These are phyloP conservation scores for Litchi chinensis DNA, from an alignment of 345 rosid genomes.

Conservation along the genomic window DNA sequence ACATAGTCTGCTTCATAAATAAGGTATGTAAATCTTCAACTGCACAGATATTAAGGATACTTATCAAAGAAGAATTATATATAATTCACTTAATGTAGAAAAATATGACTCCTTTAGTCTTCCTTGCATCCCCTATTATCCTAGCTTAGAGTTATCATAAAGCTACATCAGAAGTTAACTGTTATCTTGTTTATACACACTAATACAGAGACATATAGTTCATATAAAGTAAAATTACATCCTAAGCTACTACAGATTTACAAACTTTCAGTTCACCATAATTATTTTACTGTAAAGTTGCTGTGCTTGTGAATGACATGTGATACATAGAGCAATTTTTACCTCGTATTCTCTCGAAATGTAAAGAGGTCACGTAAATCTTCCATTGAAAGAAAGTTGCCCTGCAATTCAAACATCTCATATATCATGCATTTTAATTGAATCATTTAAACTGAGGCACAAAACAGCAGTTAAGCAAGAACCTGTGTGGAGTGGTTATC, in stretches of 20 bases:
- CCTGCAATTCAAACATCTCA: slow-evolving; percentile 48
- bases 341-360: slow-evolving; percentile 76
- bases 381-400: slow-evolving; percentile 78
- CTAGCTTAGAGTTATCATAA: background rate
- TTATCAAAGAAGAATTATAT: background rate
- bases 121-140: background rate
- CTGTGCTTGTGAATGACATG: background rate
- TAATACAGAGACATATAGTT: background rate
- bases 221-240: background rate
- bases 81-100: background rate
- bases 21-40: background rate
- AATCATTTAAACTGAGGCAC: slow-evolving; percentile 15
- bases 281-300: slow-evolving; percentile 8
- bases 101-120: background rate
- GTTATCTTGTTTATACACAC: background rate
- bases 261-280: background rate
- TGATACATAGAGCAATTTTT: slow-evolving; percentile 11
- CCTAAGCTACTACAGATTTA: background rate
- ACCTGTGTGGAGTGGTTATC: slow-evolving; percentile 62
- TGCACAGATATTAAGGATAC: background rate
- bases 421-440: slow-evolving; percentile 1
- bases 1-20: background rate
- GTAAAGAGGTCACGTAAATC: slow-evolving; percentile 89
- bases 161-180: background rate
- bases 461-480: slow-evolving; percentile 11